phyloP scores from a whole-genome alignment of 768 basidiomycete genomes.

The Lentinula boryana region DNA sequence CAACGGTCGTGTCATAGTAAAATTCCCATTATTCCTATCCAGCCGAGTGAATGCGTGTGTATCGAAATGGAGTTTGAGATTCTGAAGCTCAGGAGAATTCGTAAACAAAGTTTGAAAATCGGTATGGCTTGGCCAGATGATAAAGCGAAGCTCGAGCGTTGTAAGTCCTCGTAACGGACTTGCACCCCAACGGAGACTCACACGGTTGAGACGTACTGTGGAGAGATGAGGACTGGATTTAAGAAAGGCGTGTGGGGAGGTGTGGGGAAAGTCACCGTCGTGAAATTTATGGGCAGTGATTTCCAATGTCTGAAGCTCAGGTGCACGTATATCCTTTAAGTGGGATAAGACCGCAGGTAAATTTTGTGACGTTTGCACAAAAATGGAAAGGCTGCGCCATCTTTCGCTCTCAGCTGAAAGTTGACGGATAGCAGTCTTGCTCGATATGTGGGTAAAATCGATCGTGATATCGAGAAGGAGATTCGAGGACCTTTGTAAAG shows the following conservation, averaged over 20 bases:
- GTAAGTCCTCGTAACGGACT: slow-evolving; percentile 7
- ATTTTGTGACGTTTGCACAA: slow-evolving; percentile 3
- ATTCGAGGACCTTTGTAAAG: slow-evolving; percentile 6
- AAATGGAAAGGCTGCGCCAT: slow-evolving; percentile 8
- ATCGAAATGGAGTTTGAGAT: slow-evolving; percentile 9
- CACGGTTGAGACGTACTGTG: slow-evolving; percentile 9
- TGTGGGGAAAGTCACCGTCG: slow-evolving; percentile 3
- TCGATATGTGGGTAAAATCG: slow-evolving; percentile 6
- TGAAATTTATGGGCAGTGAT: slow-evolving; percentile 10
- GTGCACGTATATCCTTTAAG: slow-evolving; percentile 6
- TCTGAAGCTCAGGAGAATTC: slow-evolving; percentile 7
- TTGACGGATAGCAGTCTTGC: slow-evolving; percentile 5
- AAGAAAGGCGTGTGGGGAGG: neutral
- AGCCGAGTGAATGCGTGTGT: slow-evolving; percentile 6
- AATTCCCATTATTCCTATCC: slow-evolving; percentile 2
- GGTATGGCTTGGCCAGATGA: slow-evolving; percentile 8
- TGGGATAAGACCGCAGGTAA: neutral
- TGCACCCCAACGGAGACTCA: slow-evolving; percentile 7
- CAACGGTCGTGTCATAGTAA: slow-evolving; percentile 3
- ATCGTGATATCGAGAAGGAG: slow-evolving; percentile 10
- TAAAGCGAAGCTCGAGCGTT: slow-evolving; percentile 8
- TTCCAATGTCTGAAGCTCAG: slow-evolving; percentile 7
- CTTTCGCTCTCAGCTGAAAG: neutral
- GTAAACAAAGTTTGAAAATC: slow-evolving; percentile 6
- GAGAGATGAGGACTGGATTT: slow-evolving; percentile 3